Evolutionary conservation across 2,329 filamentous ascomycete genomes (phyloP).

Genomic region (Monilinia vaccinii-corymbosi): DNA sequence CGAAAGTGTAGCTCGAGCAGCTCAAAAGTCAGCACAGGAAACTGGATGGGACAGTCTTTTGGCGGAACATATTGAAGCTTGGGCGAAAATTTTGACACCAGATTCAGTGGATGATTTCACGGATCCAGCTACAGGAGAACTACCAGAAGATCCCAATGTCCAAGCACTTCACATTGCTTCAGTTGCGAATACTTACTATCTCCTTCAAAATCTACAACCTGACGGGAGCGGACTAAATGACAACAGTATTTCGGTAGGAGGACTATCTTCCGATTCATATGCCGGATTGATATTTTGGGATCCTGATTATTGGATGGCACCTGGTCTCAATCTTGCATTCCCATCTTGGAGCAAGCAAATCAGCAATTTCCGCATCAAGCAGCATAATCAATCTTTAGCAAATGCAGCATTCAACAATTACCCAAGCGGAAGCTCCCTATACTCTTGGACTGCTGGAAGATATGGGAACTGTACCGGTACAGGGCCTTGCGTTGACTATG

Average conservation of each 20-base stretch:
- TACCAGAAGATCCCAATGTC: constrained; percentile 50
- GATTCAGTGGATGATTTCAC: constrained; percentile 56
- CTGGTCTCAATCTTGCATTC: constrained; percentile 54
- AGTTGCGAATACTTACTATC: constrained; percentile 46
- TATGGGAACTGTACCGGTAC: constrained; percentile 59
- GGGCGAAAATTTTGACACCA: constrained; percentile 50
- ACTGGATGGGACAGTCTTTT: constrained; percentile 48
- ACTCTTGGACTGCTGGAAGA: constrained; percentile 58
- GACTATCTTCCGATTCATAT: constrained; percentile 58
- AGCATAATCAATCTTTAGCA: constrained; percentile 47
- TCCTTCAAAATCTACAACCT: constrained; percentile 41
- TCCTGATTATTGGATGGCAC: constrained; percentile 35
- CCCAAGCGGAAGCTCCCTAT: constrained; percentile 49
- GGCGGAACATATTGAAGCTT: constrained; percentile 49
- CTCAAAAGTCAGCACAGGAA: constrained; percentile 40
- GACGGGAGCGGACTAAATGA: constrained; percentile 47
- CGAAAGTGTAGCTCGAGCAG: constrained; percentile 43
- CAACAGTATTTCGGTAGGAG: constrained; percentile 59
- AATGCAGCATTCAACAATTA: constrained; percentile 55
- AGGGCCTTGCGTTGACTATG: constrained; percentile 58
- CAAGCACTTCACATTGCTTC: constrained; percentile 44
- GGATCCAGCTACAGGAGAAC: constrained; percentile 43
- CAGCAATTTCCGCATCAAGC: constrained; percentile 52
- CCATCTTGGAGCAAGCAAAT: constrained; percentile 54
- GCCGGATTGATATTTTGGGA: constrained; percentile 43